Evolutionary conservation across 805 yeast species (phyloP), one percentile per base, ranked within the genome.

Genomic region (Kodamaea kakaduensis): DNA sequence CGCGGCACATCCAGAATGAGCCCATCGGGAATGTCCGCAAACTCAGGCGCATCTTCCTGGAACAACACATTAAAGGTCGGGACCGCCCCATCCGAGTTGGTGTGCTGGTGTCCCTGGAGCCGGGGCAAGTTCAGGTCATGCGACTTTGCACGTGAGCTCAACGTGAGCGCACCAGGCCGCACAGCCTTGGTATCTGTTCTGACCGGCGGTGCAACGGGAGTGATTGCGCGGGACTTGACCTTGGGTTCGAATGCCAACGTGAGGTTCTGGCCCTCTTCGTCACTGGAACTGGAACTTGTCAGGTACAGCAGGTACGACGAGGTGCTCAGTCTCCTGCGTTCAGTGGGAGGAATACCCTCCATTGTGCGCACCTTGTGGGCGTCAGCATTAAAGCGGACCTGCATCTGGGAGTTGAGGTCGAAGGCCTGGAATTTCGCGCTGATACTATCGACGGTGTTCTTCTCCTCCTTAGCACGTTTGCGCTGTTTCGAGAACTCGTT

Each of bases 231-330:
- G 3, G 19, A 17, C 28, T 21, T 27, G 6, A 66, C 54, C 42
- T 67, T 66, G 3, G 73, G 65, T 2, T 67, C 48, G 42, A 71
- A 67, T 17, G 68, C 70, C 25, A 71, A 52, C 1, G 74, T 69
- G 37, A 71, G 50, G 41, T 70, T 66, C 1, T 64, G 72, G 12
- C 45, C 73, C 13, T 65, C 73, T 20, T 59, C 59, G 5, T 59
- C 70, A 29, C 58, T 52, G 9, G 48, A 20, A 25, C 50, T 46
- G 10, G 37, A 41, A 14, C 47, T 44, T 5, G 36, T 24, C 24
- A 27, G 36, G 5, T 38, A 32, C 10, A 48, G 41, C 14, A 39
- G 25, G 31, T 36, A 39, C 2, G 52, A 45, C 17, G 35, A 31
- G 7, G 27, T 21, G 18, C 32, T 31, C 34, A 20, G 32, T 17